These are phyloP conservation scores for Leptodermis oblonga DNA, from an alignment of 257 asterid species.

Conservation along the genomic window DNA sequence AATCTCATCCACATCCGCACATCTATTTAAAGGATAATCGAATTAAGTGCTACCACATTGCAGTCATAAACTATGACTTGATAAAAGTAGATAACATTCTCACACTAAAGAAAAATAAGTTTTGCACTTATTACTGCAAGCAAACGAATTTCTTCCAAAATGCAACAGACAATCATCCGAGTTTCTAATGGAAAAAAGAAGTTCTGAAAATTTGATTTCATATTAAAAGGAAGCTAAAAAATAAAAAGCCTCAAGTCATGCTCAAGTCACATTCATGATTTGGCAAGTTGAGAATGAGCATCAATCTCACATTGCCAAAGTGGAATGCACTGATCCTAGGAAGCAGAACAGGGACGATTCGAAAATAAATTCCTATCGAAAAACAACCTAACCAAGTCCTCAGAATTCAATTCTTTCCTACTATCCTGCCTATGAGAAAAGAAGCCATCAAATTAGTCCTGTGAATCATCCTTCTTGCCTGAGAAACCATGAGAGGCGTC, in stretches of 20 bases:
- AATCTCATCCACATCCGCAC: not conserved
- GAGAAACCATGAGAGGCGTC: slow-evolving; percentile 13
- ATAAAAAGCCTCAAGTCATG: slow-evolving; percentile 24
- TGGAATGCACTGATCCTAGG: slow-evolving; percentile 12
- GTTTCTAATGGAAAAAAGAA: not conserved
- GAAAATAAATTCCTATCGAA: slow-evolving; percentile 8
- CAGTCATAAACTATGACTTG: not conserved
- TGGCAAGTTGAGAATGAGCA: slow-evolving; percentile 18
- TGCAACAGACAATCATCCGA: not conserved
- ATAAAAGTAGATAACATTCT: not conserved
- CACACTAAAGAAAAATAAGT: not conserved
- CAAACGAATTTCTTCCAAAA: not conserved
- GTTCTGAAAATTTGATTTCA: not conserved
- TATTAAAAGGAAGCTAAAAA: slow-evolving; percentile 11
- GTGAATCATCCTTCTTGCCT: slow-evolving; percentile 31
- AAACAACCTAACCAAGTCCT: slow-evolving; percentile 8
- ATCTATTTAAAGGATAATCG: not conserved
- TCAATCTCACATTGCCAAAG: slow-evolving; percentile 19
- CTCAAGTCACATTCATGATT: slow-evolving; percentile 25
- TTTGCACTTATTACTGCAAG: not conserved
- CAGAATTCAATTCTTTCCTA: slow-evolving; percentile 5
- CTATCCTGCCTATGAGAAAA: slow-evolving; percentile 6
- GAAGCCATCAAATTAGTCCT: slow-evolving; percentile 15
- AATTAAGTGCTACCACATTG: not conserved
- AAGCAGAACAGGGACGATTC: slow-evolving; percentile 4